Percentiles rank a stretch among this genome's conserved stretches.
These are phyloP conservation scores for Picochlorum costavermella DNA, from an alignment of 139 green algal species.

Conservation along the genomic window DNA sequence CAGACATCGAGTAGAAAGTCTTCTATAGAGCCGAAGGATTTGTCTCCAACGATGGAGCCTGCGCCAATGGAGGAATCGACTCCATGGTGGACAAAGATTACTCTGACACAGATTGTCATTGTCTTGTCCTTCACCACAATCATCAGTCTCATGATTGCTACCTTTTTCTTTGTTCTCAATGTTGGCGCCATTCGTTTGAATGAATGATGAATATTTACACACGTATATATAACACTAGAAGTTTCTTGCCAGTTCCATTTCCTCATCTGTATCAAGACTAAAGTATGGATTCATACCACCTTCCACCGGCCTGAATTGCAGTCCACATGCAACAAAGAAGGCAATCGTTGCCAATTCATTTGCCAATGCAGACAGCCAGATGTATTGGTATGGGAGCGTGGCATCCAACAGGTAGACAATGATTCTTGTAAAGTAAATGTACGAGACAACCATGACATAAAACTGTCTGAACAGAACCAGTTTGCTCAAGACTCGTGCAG, in stretches of 20 bases:
- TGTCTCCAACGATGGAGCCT: slow-evolving; percentile 59
- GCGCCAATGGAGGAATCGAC: slow-evolving; percentile 36
- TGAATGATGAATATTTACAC: slow-evolving; percentile 24
- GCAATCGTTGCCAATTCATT: slow-evolving; percentile 73
- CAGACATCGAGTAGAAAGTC: slow-evolving; percentile 26
- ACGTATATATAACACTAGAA: slow-evolving; percentile 2
- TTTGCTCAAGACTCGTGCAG: slow-evolving; percentile 62
- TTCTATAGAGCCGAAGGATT: slow-evolving; percentile 49
- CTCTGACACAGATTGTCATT: slow-evolving; percentile 63
- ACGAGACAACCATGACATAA: slow-evolving; percentile 88
- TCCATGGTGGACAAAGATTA: slow-evolving; percentile 58
- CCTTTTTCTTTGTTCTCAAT: slow-evolving; percentile 56
- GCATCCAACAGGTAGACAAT: slow-evolving; percentile 88
- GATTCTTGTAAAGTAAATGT: slow-evolving; percentile 98
- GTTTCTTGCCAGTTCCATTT: slow-evolving; percentile 11
- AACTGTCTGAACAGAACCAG: slow-evolving; percentile 93
- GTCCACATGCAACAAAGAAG: slow-evolving; percentile 81
- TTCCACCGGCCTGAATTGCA: slow-evolving; percentile 61
- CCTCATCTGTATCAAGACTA: slow-evolving; percentile 14
- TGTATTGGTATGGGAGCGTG: slow-evolving; percentile 64
- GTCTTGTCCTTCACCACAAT: slow-evolving; percentile 59
- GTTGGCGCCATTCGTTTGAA: slow-evolving; percentile 57
- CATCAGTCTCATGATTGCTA: slow-evolving; percentile 71
- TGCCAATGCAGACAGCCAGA: slow-evolving; percentile 62
- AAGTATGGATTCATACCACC: slow-evolving; percentile 73